phyloP scores from a whole-genome alignment of 2,329 filamentous ascomycete genomes.

The Coniosporium tulheliwenetii region DNA sequence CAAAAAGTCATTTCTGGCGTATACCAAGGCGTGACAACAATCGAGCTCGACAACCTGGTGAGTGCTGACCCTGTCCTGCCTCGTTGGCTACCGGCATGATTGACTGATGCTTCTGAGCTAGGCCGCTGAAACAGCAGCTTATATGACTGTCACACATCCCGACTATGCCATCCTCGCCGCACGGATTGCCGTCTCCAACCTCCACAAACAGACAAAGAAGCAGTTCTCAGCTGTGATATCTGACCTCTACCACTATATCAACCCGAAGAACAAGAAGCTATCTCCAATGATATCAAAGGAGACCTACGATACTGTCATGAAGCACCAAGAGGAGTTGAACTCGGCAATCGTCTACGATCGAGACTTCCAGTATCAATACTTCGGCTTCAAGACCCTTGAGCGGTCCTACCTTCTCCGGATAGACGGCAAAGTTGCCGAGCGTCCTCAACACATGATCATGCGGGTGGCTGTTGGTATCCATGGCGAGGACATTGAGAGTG shows the following conservation, averaged over 20 bases:
- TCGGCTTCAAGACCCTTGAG: conserved; percentile 98
- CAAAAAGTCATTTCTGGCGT: conserved; percentile 99
- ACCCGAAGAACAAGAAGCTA: conserved; percentile 69
- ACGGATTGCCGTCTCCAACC: conserved; percentile 96
- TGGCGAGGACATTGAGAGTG: conserved; percentile 85
- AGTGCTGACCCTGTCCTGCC: conserved; percentile 21
- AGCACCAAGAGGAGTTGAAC: conserved; percentile 92
- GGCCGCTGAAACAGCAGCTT: conserved; percentile 96
- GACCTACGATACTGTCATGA: conserved; percentile 87
- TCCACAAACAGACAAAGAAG: conserved; percentile 99
- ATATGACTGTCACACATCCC: conserved; percentile 98
- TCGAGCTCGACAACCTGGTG: conserved; percentile 94
- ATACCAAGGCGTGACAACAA: conserved; percentile 92
- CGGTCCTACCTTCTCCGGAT: conserved; percentile 94
- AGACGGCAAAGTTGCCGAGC: conserved; percentile 88
- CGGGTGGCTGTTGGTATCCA: conserved; percentile 95
- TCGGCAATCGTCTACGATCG: conserved; percentile 98
- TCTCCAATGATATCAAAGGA: conserved; percentile 92
- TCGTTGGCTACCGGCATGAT: conserved; percentile 1
- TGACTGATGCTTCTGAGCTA: conserved; percentile 22
- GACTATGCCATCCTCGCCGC: conserved; percentile 98
- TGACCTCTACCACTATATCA: conserved; percentile 90
- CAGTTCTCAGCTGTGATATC: conserved; percentile 93
- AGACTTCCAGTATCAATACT: conserved; percentile 99
- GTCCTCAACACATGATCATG: conserved; percentile 99